Base-by-base conservation (phyloP, 768 basidiomycete species). In the Podaxis sp. region DNA sequence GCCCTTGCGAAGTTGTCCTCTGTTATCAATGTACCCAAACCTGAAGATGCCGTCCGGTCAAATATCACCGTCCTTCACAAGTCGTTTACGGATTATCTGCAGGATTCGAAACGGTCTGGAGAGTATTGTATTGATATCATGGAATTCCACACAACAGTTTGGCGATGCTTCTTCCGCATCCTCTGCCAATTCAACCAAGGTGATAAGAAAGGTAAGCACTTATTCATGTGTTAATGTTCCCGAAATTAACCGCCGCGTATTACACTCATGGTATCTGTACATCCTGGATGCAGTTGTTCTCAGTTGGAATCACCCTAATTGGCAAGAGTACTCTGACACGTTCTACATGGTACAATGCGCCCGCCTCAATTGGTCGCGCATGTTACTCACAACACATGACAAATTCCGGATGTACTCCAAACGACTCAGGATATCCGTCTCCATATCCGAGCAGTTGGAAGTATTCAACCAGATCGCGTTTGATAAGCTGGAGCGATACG, bases 61-160 rank as follows among this genome's bases (percentile, higher is more conserved):
- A 15, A 41, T 55, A 22, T 48, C 28, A 54, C 38, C 10, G 13
- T 67, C 6, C 58, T 62, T 15, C 66, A 69, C 26, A 63, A 50
- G 2, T 67, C 66, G 0, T 64, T 69, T 50, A n/a, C 38, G 26
- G 68, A 69, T 51, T 69, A 60, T 57, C 63, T 67, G 26, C 13
- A 56, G 7, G 60, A 69, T 60, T 20, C 33, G 20, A 37, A 33
- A 37, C 66, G 66, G 8, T 66, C 66, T 20, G 49, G 53, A 1
- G 20, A 41, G 30, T 66, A 46, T 37, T 50, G 26, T 26, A 44
- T 69, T 12, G 61, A 67, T 56, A 12, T 56, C 22, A 13, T 26
- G 49, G 37, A 41, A 10, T 46, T 20, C 6, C 22, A 49, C 30
- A 53, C 51, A n/a, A 15, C 7, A 15, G 13, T 53, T 6, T 53